These are phyloP conservation scores for Claviceps quebecensis DNA, from an alignment of 2,329 filamentous ascomycete genomes.

Conservation along the genomic window DNA sequence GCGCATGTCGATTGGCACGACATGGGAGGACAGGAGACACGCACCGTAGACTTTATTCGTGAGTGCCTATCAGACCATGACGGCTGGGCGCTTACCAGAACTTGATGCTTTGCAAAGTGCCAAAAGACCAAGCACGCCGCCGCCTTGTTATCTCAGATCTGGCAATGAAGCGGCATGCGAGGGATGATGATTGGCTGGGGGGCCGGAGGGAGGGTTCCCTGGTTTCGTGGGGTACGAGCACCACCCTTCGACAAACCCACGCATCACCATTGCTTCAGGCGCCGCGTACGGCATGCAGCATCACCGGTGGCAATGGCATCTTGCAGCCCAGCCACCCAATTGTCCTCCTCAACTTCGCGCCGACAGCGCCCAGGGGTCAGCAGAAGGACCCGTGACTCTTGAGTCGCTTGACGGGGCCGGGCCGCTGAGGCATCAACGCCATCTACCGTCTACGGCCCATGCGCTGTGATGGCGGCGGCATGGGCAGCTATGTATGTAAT, in stretches of 20 bases:
- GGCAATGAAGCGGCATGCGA: neutral
- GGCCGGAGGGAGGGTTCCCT: neutral
- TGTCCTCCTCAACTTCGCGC: slow-evolving; percentile 8
- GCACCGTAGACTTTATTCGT: too few relatives aligned
- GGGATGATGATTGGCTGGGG: neutral
- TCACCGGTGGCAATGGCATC: slow-evolving; percentile 5
- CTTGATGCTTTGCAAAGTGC: neutral
- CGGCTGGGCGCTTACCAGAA: neutral
- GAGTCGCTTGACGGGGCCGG: neutral
- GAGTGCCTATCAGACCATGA: neutral
- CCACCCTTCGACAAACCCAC: neutral
- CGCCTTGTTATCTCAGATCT: neutral
- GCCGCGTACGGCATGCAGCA: slow-evolving; percentile 5
- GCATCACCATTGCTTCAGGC: neutral
- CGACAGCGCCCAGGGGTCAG: neutral
- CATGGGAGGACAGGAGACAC: too few relatives aligned
- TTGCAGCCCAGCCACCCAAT: slow-evolving; percentile 9
- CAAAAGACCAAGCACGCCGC: neutral
- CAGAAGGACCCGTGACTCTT: neutral
- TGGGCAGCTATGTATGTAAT: neutral
- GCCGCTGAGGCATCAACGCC: neutral
- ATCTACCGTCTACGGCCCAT: neutral
- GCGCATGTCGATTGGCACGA: neutral
- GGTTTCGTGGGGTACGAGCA: neutral
- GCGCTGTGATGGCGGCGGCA: slow-evolving; percentile 1